Evolutionary conservation across 768 basidiomycete genomes (phyloP), one percentile per base, ranked within the genome.

Genomic region (Auriscalpium microsporum): DNA sequence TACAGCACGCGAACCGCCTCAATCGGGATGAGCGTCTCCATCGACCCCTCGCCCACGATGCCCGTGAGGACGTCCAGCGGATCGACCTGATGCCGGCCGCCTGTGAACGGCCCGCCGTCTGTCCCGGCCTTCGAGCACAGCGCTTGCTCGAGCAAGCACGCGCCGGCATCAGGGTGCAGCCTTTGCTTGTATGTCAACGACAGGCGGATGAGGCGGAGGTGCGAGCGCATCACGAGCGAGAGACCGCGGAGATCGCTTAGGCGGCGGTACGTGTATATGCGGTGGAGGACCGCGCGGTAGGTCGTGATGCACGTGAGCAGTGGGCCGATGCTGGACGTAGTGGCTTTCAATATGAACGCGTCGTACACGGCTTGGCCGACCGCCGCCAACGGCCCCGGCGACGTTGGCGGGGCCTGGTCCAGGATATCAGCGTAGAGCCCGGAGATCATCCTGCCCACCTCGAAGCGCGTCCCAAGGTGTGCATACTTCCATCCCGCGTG

Each of bases 401-500:
- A 72, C 50, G 81, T 56, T 2, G 81, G 81, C 1, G 86, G 79
- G 1, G 81, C 77, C 58, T 86, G 78, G 48, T 78, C 73, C 46
- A 95, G 67, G 11, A 93, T 78, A 42, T 80, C 77, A 13, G 78
- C 72, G 65, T 88, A 94, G 33, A 94, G 72, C 8, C 75, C 73
- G 10, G 82, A 78, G 23, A 92, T 74, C 14, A 83, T 73, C 52
- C 78, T 75, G 17, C 86, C 86, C 48, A 97, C 86, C 71, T 91
- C 87, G 63, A 90, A 94, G 40, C 88, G 79, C 64, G 91, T 87
- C 5, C 86, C 85, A 11, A 94, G 74, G 54, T 86, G 85, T 4
- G 75, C 73, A 60, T 93, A 96, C 66, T 89, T 88, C 94, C 94
- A 97, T 2, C 83, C 80, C 40, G 83, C 67, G 67, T 91, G 87